Base-by-base conservation (phyloP, 768 basidiomycete genomes). In the Calocybe gangraenosa region DNA sequence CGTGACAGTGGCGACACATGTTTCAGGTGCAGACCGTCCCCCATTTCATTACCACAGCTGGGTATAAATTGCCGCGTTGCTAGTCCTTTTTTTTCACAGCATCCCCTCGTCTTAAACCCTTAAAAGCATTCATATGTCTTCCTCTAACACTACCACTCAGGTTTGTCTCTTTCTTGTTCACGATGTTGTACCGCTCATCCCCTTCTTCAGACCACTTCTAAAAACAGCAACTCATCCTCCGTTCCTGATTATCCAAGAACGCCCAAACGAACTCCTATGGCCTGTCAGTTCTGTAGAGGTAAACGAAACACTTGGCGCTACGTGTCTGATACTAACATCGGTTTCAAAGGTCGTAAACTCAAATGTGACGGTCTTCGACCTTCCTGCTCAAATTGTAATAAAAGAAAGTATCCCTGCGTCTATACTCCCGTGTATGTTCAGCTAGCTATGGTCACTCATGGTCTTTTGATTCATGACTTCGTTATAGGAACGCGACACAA, bases 251-350 rank as follows among this genome's bases (percentile, higher is more conserved):
- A 25, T 25, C 53, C 58, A 21, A 52, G 61, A 38, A 58, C 57
- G 18, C 68, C 69, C 10, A 66, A 61, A 56, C 56, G 83, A 43
- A 82, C 77, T 0, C 74, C 79, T 0, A 84, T 87, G 81, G 85
- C 85, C 6, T 87, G 85, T 56, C 73, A 75, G 44, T 87, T 87
- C 56, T 87, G 85, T 59, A 69, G 85, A 61, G 80, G 84, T 81
- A 52, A 42, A 18, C 20, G 18, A 51, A 33, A n/a, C n/a, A 34
- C 9, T 33, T 38, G 11, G 34, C 22, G 31, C 11, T 41, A 14
- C 1, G 23, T 1, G 23, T n/a, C n/a, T n/a, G n/a, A n/a, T n/a
- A n/a, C n/a, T n/a, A n/a, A n/a, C n/a, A n/a, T n/a, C n/a, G n/a
- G n/a, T n/a, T n/a, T n/a, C 22, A 47, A 52, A 86, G 84, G 79